phyloP scores from a whole-genome alignment of 306 rosid genomes.

The Elaeagnus macrophylla region DNA sequence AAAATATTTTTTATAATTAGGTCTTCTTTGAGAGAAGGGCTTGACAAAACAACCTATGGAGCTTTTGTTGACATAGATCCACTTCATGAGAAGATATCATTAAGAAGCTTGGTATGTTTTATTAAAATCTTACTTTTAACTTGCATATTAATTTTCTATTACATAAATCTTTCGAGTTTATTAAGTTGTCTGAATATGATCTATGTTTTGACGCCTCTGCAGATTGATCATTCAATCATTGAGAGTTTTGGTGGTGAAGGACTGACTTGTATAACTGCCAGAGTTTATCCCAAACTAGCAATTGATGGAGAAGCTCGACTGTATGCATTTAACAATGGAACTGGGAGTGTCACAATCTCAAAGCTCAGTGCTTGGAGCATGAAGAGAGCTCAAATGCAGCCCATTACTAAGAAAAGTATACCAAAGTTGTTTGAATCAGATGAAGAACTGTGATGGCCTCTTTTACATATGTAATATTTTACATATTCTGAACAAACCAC shows the following conservation, averaged over 20 bases:
- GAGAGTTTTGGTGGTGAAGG: conserved; percentile 75
- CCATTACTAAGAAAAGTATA: too few relatives aligned
- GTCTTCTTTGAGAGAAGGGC: conserved; percentile 52
- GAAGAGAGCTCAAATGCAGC: conserved; percentile 32
- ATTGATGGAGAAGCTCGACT: conserved; percentile 39
- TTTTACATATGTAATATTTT: too few relatives aligned
- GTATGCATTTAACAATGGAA: conserved; percentile 53
- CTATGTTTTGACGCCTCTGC: conserved; percentile 5
- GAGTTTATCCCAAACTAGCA: conserved; percentile 64
- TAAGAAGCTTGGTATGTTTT: conserved; percentile 65
- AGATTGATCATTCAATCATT: conserved; percentile 65
- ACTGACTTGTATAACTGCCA: conserved; percentile 44
- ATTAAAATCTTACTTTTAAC: too few relatives aligned
- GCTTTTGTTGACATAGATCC: conserved; percentile 57
- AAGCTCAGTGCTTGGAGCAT: conserved; percentile 58
- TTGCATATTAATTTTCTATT: too few relatives aligned
- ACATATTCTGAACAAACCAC: too few relatives aligned
- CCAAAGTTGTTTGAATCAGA: too few relatives aligned
- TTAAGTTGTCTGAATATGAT: not conserved
- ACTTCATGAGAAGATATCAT: conserved; percentile 38
- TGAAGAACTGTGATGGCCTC: too few relatives aligned
- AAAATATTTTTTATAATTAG: conserved; percentile 8
- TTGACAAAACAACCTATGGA: conserved; percentile 55
- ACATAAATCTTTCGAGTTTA: too few relatives aligned
- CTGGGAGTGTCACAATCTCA: conserved; percentile 26